These are phyloP conservation scores for Aspergillus ustus DNA, from an alignment of 2,329 filamentous ascomycete species.

Conservation along the genomic window DNA sequence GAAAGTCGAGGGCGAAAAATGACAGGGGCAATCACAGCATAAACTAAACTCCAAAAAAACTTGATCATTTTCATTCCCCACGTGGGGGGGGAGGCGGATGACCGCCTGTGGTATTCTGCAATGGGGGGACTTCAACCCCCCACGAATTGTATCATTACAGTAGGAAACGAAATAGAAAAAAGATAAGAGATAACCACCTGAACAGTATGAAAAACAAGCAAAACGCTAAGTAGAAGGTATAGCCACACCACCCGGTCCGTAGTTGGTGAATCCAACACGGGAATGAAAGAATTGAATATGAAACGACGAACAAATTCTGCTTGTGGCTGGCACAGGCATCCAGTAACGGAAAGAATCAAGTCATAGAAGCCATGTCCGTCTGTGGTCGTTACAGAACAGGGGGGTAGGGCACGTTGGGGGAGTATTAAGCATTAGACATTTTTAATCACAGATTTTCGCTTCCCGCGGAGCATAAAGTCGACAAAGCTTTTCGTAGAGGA, in stretches of 20 bases:
- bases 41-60: no score
- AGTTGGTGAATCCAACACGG: not conserved
- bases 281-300: not conserved
- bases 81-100: not conserved
- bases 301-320: not conserved
- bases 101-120: not conserved
- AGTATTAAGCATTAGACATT: conserved; percentile 25
- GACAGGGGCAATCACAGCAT: no score
- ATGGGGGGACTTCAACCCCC: not conserved
- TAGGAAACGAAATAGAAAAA: not conserved
- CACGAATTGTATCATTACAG: not conserved
- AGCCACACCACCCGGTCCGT: not conserved
- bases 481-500: conserved; percentile 28
- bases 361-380: not conserved
- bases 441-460: conserved; percentile 27
- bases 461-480: conserved; percentile 28
- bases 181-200: not conserved
- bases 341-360: not conserved
- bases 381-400: not conserved
- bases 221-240: not conserved
- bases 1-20: no score
- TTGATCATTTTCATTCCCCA: not conserved
- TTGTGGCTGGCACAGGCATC: not conserved
- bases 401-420: not conserved
- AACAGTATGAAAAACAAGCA: not conserved